phyloP scores from a whole-genome alignment of 257 asterid genomes.

The Solanum dulcamara region DNA sequence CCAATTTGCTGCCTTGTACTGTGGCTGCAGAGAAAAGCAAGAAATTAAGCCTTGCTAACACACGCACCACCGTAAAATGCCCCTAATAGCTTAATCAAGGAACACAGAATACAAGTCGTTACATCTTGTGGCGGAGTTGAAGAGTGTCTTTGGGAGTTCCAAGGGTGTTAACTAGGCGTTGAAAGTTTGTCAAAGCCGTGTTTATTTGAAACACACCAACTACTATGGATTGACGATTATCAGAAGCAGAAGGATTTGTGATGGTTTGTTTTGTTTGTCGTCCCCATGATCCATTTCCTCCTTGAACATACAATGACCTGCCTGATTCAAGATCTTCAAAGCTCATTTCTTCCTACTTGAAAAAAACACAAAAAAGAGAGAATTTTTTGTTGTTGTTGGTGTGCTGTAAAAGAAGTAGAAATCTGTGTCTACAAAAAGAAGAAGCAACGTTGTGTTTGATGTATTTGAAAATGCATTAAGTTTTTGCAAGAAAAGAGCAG shows the following conservation, averaged over 20 bases:
- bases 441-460: not conserved
- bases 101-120: not conserved
- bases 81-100: not conserved
- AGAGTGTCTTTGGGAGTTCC: slow-evolving; percentile 37
- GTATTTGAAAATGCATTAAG: not conserved
- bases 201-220: slow-evolving; percentile 27
- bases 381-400: not conserved
- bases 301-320: not conserved
- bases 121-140: slow-evolving; percentile 36
- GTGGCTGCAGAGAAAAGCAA: slow-evolving; percentile 36
- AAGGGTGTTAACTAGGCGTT: slow-evolving; percentile 25
- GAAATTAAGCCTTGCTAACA: not conserved
- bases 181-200: slow-evolving; percentile 30
- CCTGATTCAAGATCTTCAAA: slow-evolving; percentile 44
- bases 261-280: slow-evolving; percentile 12
- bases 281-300: not conserved
- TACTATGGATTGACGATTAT: slow-evolving; percentile 16
- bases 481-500: not conserved
- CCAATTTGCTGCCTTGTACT: slow-evolving; percentile 53
- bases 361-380: not conserved
- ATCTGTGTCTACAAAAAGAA: not conserved
- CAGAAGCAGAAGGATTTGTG: not conserved
- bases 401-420: not conserved
- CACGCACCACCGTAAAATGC: not conserved
- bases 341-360: slow-evolving; percentile 17